Conservation (phyloP, 345 rosid species). For the Populus euphratica region DNA sequence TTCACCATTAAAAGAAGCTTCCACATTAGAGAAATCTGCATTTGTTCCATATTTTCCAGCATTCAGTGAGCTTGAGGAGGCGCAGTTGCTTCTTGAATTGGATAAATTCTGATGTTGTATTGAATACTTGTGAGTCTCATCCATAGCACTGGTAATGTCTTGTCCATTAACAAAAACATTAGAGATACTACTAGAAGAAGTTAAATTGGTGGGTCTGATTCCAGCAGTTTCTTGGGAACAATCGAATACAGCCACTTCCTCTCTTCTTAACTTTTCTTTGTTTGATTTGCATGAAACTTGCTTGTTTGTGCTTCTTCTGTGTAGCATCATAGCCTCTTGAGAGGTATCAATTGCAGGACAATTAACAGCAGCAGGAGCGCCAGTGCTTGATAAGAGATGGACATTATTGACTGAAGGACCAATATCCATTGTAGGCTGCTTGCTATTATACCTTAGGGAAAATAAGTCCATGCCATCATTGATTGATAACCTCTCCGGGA, state of each 20-base stretch:
- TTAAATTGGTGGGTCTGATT: slow-evolving; percentile 20
- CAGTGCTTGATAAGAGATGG: slow-evolving; percentile 24
- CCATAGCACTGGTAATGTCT: slow-evolving; percentile 15
- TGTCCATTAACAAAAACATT: slow-evolving; percentile 31
- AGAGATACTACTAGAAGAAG: slow-evolving; percentile 24
- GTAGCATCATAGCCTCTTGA: slow-evolving; percentile 38
- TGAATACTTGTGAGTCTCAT: slow-evolving; percentile 31
- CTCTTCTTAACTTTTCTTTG: slow-evolving; percentile 46
- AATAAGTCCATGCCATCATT: slow-evolving; percentile 32
- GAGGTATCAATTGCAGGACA: slow-evolving; percentile 35
- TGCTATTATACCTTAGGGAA: slow-evolving; percentile 29
- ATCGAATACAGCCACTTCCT: slow-evolving; percentile 28
- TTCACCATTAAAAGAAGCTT: slow-evolving; percentile 15
- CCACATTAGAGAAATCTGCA: slow-evolving; percentile 10
- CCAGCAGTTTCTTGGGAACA: slow-evolving; percentile 31
- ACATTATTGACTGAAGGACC: slow-evolving; percentile 20
- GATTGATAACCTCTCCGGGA: slow-evolving; percentile 13
- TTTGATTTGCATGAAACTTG: slow-evolving; percentile 30
- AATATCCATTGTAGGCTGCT: slow-evolving; percentile 32
- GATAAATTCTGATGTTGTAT: slow-evolving; percentile 21
- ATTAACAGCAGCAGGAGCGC: slow-evolving; percentile 26
- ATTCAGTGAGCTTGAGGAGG: slow-evolving; percentile 25
- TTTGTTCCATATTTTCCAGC: slow-evolving; percentile 27
- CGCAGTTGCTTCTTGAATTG: slow-evolving; percentile 37
- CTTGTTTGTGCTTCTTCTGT: slow-evolving; percentile 44